Evolutionary conservation across 2,329 filamentous ascomycete genomes (phyloP).

Genomic region (Rhexocercosporidium sp.): DNA sequence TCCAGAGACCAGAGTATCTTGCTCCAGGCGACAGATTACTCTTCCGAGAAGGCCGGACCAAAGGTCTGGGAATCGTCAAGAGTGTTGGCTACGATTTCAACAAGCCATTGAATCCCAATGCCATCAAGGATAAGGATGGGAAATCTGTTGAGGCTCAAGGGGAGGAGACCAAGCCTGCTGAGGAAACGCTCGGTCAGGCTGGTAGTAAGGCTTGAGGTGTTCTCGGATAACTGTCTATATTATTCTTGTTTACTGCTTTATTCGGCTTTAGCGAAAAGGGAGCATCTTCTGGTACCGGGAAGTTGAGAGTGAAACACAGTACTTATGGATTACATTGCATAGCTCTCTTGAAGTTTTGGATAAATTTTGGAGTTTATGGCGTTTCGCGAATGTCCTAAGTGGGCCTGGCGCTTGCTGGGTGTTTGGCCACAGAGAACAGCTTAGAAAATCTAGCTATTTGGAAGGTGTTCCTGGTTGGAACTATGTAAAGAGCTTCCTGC

Average conservation of each 20-base stretch:
- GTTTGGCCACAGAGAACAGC: background rate
- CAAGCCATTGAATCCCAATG: constrained; percentile 51
- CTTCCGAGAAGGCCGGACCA: constrained; percentile 93
- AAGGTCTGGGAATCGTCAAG: constrained; percentile 94
- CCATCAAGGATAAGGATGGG: constrained; percentile 34
- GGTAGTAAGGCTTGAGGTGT: constrained; percentile 1
- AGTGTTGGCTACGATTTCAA: constrained; percentile 81
- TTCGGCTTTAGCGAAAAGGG: background rate
- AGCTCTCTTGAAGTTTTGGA: background rate
- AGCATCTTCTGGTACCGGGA: too few species aligned
- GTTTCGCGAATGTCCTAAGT: background rate
- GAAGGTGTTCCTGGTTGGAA: background rate
- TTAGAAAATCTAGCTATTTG: background rate
- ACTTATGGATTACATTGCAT: background rate
- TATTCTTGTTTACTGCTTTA: background rate
- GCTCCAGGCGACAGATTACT: constrained; percentile 86
- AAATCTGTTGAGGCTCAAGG: constrained; percentile 17
- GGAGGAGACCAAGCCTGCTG: constrained; percentile 4
- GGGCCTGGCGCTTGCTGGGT: background rate
- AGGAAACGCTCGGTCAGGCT: constrained; percentile 2
- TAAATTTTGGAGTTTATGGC: background rate
- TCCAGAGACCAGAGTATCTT: constrained; percentile 92
- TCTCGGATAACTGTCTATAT: background rate
- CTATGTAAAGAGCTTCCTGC: too few species aligned
- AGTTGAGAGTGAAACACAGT: background rate